These are phyloP conservation scores for Mucor saturninus DNA, from an alignment of 371 early-diverging fungal genomes.

Conservation along the genomic window DNA sequence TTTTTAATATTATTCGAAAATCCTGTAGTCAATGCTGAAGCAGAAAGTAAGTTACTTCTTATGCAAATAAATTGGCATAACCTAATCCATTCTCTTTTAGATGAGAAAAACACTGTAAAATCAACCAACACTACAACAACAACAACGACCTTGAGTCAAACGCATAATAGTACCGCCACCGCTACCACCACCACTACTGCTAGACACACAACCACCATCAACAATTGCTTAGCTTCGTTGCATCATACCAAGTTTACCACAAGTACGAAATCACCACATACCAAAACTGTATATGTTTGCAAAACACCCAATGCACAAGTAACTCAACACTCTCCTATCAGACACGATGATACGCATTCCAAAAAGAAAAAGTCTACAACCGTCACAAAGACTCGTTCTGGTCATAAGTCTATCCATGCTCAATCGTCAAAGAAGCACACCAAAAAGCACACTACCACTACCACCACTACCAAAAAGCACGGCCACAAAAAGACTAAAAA, in stretches of 20 bases:
- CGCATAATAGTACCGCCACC: neutral
- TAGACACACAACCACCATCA: neutral
- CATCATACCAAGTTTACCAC: neutral
- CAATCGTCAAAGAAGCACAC: neutral
- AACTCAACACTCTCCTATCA: neutral
- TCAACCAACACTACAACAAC: neutral
- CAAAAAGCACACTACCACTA: neutral
- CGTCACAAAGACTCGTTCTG: neutral
- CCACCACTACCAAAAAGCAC: neutral
- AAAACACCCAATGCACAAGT: neutral
- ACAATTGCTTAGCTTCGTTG: conserved; percentile 9
- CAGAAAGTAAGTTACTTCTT: neutral
- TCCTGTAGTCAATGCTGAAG: conserved; percentile 9
- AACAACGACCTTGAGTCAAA: too few relatives aligned
- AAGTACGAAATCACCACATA: neutral
- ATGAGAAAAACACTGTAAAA: conserved; percentile 5
- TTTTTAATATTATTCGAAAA: too few relatives aligned
- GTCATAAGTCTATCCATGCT: too few relatives aligned
- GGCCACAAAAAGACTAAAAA: neutral
- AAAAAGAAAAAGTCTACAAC: neutral
- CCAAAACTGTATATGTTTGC: conserved; percentile 3
- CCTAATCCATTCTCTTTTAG: neutral
- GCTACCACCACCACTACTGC: neutral
- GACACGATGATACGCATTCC: neutral
- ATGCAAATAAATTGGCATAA: neutral